Evolutionary conservation across 768 basidiomycete genomes (phyloP).

Genomic region (Mycena capillaripes): DNA sequence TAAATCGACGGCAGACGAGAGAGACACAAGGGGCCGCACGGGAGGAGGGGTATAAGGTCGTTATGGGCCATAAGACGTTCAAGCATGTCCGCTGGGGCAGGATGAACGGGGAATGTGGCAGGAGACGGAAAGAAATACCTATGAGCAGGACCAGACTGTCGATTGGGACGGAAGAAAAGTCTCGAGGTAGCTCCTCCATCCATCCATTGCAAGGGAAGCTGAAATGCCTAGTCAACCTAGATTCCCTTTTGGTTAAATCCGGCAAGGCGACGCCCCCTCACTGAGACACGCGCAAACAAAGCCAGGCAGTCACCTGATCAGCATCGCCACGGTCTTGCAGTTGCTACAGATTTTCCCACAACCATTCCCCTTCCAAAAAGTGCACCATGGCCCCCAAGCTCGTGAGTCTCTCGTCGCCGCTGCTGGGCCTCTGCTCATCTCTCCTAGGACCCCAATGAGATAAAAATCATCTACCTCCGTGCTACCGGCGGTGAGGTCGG

Average conservation of each 20-base stretch:
- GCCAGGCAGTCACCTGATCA: background rate
- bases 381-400: conserved; percentile 63
- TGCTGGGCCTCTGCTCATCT: conserved; percentile 13
- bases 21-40: conserved; percentile 63
- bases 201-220: conserved; percentile 72
- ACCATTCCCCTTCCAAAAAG: conserved; percentile 34
- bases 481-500: conserved; percentile 99
- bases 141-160: conserved; percentile 91
- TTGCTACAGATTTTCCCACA: conserved; percentile 36
- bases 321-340: conserved; percentile 64
- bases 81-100: conserved; percentile 89
- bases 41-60: conserved; percentile 92
- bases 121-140: conserved; percentile 62
- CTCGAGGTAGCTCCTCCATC: conserved; percentile 86
- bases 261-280: background rate
- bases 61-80: conserved; percentile 95
- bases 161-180: conserved; percentile 87
- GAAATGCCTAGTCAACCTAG: background rate
- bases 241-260: too few species aligned
- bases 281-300: background rate
- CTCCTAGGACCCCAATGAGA: conserved; percentile 91
- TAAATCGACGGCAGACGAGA: background rate
- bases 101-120: conserved; percentile 34
- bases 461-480: conserved; percentile 99
- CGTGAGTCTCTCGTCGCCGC: conserved; percentile 56